A percentile compares a stretch with the other conserved stretches of the same genome.
Evolutionary conservation across 169 alveolate species (phyloP).

Genomic region (Ophryocystis elektroscirrha): DNA sequence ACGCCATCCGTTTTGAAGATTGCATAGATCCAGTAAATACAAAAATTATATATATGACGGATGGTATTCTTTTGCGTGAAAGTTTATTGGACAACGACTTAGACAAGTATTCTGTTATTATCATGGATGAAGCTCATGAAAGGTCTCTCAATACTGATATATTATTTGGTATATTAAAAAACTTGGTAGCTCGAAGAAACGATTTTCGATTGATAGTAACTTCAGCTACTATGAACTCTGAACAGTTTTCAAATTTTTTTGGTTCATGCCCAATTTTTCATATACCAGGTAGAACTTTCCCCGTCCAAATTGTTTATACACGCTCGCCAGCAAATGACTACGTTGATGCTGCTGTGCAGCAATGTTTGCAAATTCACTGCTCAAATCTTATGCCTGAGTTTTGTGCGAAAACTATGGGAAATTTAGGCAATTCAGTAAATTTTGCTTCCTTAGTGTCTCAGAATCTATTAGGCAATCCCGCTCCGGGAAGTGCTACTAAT

Average conservation of each 20-base stretch:
- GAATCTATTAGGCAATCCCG: too few relatives aligned
- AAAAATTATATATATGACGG: slow-evolving; percentile 96
- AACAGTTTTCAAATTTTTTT: slow-evolving; percentile 81
- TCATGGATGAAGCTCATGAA: slow-evolving; percentile 99
- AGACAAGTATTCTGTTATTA: slow-evolving; percentile 77
- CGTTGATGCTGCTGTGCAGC: slow-evolving; percentile 95
- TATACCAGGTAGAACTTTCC: slow-evolving; percentile 96
- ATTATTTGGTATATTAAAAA: slow-evolving; percentile 86
- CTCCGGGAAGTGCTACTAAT: slow-evolving; percentile 18
- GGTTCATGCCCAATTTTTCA: slow-evolving; percentile 91
- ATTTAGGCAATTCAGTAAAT: too few relatives aligned
- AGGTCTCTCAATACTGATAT: slow-evolving; percentile 97
- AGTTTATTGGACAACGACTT: slow-evolving; percentile 87
- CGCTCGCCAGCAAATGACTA: slow-evolving; percentile 81
- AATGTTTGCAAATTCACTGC: slow-evolving; percentile 86
- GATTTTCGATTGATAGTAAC: slow-evolving; percentile 91
- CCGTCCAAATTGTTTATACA: slow-evolving; percentile 75
- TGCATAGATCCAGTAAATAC: slow-evolving; percentile 71
- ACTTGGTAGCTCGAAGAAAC: slow-evolving; percentile 70
- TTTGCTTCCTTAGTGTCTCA: too few relatives aligned
- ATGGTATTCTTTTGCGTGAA: slow-evolving; percentile 96
- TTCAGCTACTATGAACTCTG: slow-evolving; percentile 99
- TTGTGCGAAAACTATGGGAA: too few relatives aligned
- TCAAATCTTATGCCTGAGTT: slow-evolving; percentile 32
- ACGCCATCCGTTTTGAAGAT: slow-evolving; percentile 95